Conservation (phyloP, 176 grass and related monocot species). For the Phyllostachys edulis region DNA sequence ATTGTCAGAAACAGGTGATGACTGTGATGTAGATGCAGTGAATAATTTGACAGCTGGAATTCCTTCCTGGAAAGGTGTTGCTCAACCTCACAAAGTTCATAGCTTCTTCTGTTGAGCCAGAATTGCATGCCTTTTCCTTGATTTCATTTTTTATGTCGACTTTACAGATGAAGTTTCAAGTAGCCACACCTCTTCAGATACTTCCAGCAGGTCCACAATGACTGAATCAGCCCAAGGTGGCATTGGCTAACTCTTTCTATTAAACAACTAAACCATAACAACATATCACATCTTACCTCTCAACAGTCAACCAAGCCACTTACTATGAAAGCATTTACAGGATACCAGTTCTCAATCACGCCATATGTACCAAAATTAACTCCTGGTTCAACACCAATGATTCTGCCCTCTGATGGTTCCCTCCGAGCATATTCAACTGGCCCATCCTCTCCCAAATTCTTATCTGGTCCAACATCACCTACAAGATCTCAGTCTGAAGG, state of each 20-base stretch:
- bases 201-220: slow-evolving; percentile 45
- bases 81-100: slow-evolving; percentile 1
- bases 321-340: slow-evolving; percentile 45
- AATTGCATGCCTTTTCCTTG: slow-evolving; percentile 7
- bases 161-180: slow-evolving; percentile 65
- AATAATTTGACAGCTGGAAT: slow-evolving; percentile 42
- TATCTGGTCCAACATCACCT: slow-evolving; percentile 72
- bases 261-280: slow-evolving; percentile 9
- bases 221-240: slow-evolving; percentile 57
- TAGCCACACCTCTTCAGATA: slow-evolving; percentile 41
- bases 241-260: slow-evolving; percentile 35
- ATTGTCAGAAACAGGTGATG: slow-evolving; percentile 57
- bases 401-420: slow-evolving; percentile 58
- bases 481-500: slow-evolving; percentile 49
- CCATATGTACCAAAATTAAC: slow-evolving; percentile 50
- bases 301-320: neutral
- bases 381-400: slow-evolving; percentile 46
- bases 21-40: slow-evolving; percentile 31
- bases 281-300: neutral
- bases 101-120: slow-evolving; percentile 3
- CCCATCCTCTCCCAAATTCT: slow-evolving; percentile 62
- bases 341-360: slow-evolving; percentile 71
- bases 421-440: slow-evolving; percentile 55
- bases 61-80: slow-evolving; percentile 61
- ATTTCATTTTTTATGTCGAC: slow-evolving; percentile 18